Conservation (phyloP, 148 eudicot genomes). For the Camellia granthamiana region DNA sequence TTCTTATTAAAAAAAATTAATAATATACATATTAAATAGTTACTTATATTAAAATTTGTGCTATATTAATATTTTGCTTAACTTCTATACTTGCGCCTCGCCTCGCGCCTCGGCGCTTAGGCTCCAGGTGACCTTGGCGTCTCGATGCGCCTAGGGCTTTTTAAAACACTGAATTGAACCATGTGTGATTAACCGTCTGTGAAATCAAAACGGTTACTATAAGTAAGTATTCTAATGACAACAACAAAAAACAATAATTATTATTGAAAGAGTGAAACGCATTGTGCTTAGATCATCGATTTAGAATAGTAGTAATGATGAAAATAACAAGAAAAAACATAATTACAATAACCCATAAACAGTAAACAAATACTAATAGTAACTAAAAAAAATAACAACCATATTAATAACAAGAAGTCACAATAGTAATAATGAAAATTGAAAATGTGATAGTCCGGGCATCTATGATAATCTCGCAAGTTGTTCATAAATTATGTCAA, state of each 20-base stretch:
- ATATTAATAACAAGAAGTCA: background rate
- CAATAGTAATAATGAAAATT: background rate
- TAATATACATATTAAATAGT: too few species aligned
- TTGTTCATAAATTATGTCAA: background rate
- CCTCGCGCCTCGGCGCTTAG: too few species aligned
- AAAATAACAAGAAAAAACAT: background rate
- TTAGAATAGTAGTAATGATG: background rate
- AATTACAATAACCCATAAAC: background rate
- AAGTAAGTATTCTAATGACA: background rate
- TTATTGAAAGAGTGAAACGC: too few species aligned
- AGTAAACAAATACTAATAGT: background rate
- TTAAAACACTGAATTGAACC: too few species aligned
- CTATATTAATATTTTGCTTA: too few species aligned
- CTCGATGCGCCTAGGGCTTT: too few species aligned
- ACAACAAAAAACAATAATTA: background rate
- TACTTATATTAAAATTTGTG: too few species aligned
- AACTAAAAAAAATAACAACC: background rate
- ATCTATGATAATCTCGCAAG: background rate
- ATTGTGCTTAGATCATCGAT: background rate
- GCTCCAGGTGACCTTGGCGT: too few species aligned
- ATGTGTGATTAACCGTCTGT: background rate
- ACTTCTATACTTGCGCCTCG: too few species aligned
- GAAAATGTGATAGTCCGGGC: background rate
- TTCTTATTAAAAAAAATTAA: too few species aligned
- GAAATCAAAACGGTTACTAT: background rate